Base-by-base conservation (phyloP, 345 rosid genomes). In the Salix brachista region DNA sequence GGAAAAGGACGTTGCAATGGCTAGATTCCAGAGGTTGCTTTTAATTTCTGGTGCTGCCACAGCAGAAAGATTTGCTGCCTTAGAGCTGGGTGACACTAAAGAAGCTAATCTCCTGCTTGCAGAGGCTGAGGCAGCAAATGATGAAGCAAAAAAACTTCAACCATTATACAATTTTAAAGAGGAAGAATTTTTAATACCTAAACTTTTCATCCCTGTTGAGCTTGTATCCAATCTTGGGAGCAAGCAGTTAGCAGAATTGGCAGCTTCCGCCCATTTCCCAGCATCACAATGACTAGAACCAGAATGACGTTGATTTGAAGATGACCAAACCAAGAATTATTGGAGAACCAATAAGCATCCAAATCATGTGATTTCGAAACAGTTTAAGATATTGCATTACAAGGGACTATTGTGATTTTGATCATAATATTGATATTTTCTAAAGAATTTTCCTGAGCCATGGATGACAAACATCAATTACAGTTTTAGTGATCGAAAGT, bases 61-160 rank as follows among this genome's bases (percentile, higher is more conserved):
- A 77, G 96, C 96, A 0, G 96, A 92, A 82, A 91, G 96, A 72
- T 87, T 83, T 65, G 93, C 97, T 80, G 93, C 93, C 84, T 67
- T 90, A 72, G 96, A 92, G 83, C 80, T 90, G 75, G 89, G 87
- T 14, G 90, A 94, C 78, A 75, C 77, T 7, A 93, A 92, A 83
- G 98, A 92, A 85, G 96, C 98, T 48, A 84, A 83, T 75, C 91
- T 91, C 80, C 85, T 92, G 65, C 87, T 87, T 74, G 85, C 84
- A 30, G 98, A 94, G 80, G 92, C 94, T 72, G 86, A 92, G 73
- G 94, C 90, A 69, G 94, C 97, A 25, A 86, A 82, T 76, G 84
- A 87, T 11, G 97, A 94, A 78, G 97, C 94, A 46, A 82, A 85
- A 73, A 88, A 85, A 75, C 93, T 90, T 67, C 83, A 85, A 79